Conservation (phyloP, 2,329 filamentous ascomycete species). For the Neofusicoccum parvum region DNA sequence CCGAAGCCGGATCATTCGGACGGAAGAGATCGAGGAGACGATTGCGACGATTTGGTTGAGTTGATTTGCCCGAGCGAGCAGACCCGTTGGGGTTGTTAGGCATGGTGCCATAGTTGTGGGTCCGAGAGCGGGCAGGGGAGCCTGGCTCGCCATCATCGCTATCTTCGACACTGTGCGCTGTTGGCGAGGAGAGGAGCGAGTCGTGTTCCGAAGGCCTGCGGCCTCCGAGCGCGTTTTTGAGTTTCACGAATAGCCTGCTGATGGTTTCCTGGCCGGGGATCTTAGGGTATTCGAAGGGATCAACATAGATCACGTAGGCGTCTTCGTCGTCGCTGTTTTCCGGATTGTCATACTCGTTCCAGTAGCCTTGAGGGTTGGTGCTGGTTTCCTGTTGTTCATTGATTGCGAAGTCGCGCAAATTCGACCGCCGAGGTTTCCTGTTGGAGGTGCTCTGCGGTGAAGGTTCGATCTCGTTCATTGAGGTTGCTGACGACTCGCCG, state of each 20-base stretch:
- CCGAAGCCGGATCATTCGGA: neutral
- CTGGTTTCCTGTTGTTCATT: constrained; percentile 8
- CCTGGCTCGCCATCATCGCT: constrained; percentile 27
- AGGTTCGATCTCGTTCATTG: constrained; percentile 29
- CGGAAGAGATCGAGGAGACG: constrained; percentile 17
- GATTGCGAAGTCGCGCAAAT: constrained; percentile 9
- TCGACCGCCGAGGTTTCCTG: constrained; percentile 5
- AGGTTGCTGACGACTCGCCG: constrained; percentile 39
- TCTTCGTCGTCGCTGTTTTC: constrained; percentile 63
- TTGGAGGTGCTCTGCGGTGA: neutral
- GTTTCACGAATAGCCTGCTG: constrained; percentile 50
- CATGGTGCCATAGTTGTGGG: constrained; percentile 32
- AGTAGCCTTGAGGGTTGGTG: constrained; percentile 56
- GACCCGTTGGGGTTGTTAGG: neutral
- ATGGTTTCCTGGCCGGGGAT: constrained; percentile 68
- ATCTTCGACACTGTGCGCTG: constrained; percentile 23
- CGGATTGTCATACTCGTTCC: constrained; percentile 86
- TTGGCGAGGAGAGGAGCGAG: constrained; percentile 34
- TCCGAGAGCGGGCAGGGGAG: constrained; percentile 28
- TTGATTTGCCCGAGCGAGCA: constrained; percentile 22
- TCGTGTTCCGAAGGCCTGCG: constrained; percentile 25
- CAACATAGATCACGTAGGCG: constrained; percentile 72
- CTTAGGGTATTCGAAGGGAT: constrained; percentile 63
- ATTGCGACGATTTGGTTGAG: neutral
- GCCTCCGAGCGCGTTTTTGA: constrained; percentile 31